phyloP scores from a whole-genome alignment of 352 stramenopile genomes.

The Pythium rhizo-oryzae region DNA sequence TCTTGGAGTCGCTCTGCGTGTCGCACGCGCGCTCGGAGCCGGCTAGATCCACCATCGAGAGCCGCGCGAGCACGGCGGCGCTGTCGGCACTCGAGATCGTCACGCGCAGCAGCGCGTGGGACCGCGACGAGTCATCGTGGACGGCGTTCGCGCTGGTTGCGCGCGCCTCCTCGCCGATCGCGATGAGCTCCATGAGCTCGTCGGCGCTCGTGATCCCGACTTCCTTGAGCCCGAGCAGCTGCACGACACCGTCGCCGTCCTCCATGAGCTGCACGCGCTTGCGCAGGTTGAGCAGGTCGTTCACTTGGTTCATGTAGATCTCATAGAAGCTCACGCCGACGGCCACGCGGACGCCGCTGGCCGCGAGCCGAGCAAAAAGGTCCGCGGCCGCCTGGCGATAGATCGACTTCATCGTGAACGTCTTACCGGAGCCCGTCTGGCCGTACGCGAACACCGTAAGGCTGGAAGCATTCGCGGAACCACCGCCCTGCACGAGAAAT shows the following conservation, averaged over 20 bases:
- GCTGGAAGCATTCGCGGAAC: constrained; percentile 28
- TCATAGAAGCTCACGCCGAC: constrained; percentile 95
- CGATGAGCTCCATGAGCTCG: constrained; percentile 91
- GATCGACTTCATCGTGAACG: constrained; percentile 92
- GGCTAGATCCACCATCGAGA: constrained; percentile 93
- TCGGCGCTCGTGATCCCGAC: constrained; percentile 74
- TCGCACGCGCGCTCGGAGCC: constrained; percentile 94
- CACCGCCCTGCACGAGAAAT: constrained; percentile 33
- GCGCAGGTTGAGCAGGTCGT: constrained; percentile 92
- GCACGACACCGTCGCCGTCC: constrained; percentile 91
- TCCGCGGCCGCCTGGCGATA: constrained; percentile 63
- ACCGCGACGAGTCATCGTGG: constrained; percentile 93
- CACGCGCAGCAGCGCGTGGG: constrained; percentile 92
- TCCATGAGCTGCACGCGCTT: constrained; percentile 92
- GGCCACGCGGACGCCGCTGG: constrained; percentile 38
- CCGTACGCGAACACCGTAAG: constrained; percentile 98
- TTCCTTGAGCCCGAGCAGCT: constrained; percentile 92
- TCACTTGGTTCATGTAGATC: constrained; percentile 96
- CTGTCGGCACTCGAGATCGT: constrained; percentile 41
- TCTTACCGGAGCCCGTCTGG: constrained; percentile 95
- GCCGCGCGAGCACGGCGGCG: constrained; percentile 36
- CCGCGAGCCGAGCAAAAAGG: constrained; percentile 53
- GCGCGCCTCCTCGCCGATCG: constrained; percentile 81
- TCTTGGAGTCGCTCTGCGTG: constrained; percentile 84
- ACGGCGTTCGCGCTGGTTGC: constrained; percentile 96